Conservation (phyloP, 2,329 filamentous ascomycete genomes). For the Talaromyces sp. region DNA sequence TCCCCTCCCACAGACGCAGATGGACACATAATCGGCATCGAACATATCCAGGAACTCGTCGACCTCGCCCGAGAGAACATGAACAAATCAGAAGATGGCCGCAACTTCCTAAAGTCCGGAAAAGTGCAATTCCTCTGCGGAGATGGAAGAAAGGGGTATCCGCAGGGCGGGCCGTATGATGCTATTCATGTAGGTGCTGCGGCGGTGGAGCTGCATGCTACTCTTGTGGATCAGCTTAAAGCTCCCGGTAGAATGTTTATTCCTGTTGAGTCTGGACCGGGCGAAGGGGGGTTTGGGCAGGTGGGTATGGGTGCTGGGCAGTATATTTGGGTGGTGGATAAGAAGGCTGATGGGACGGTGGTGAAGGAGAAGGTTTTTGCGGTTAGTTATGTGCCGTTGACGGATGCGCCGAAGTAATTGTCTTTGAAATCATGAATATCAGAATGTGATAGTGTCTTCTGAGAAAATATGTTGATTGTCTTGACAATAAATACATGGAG, state of each 20-base stretch:
- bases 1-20: constrained; percentile 29
- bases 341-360: constrained; percentile 58
- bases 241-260: constrained; percentile 72
- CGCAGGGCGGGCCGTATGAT: constrained; percentile 68
- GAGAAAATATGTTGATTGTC: not conserved
- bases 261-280: constrained; percentile 55
- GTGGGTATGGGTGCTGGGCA: constrained; percentile 44
- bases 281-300: constrained; percentile 24
- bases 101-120: constrained; percentile 60
- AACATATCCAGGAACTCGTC: constrained; percentile 67
- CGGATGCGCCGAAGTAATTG: constrained; percentile 47
- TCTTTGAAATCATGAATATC: not conserved
- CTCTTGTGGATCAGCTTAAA: constrained; percentile 73
- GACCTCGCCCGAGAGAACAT: constrained; percentile 66
- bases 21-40: constrained; percentile 66
- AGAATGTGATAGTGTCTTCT: not conserved
- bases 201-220: constrained; percentile 68
- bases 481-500: not conserved
- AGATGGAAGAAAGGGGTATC: constrained; percentile 69
- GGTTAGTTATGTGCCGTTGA: constrained; percentile 64
- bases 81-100: constrained; percentile 60
- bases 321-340: constrained; percentile 64
- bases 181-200: constrained; percentile 94
- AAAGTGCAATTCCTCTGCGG: constrained; percentile 71
- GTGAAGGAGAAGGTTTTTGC: constrained; percentile 58